Base-by-base conservation (phyloP, 139 green algal genomes). In the Chloropicon primus region DNA sequence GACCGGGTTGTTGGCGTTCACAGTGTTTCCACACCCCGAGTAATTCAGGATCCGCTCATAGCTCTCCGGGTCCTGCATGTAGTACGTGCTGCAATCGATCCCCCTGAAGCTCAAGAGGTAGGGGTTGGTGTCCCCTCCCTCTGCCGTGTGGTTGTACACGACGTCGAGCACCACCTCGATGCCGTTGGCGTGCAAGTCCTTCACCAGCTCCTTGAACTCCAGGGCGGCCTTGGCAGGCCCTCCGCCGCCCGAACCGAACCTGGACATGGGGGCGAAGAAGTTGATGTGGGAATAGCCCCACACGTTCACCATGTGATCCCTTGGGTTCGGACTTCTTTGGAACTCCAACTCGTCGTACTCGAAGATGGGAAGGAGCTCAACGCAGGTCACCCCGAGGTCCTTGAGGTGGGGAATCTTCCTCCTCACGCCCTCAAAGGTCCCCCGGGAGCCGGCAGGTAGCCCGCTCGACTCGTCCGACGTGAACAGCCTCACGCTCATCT, bases 321-420 rank as follows among this genome's bases (percentile, higher is more conserved):
- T 62, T 5, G 84, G 85, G 62, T 89, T 89, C 1, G 75, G 72
- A 22, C 62, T 22, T 27, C 74, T 73, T 78, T 97, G 94, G 83
- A 98, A 99, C 87, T 99, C 95, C 0, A 99, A 85, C 86, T 99
- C 96, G 81, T 99, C 97, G 85, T 97, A 99, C 84, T 98, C 94
- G 26, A 96, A 87, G 2, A 97, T 78, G 0, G 95, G 95, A 85
- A 98, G 81, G 76, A 99, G 89, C 89, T 99, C 95, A n/a, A 99
- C 87, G 2, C 89, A 87, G 74, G 93, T 99, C 21, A 99, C 82
- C 0, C 95, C 95, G 75, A 99, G 85, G 0, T 71, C n/a, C 72
- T 89, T 75, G n/a, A 99, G 80, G 85, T 99, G 95, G 79, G 94
- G 90, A 27, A 98, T 87, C 78, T 86, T 84, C 80, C 98, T 89